Evolutionary conservation across 768 basidiomycete species (phyloP).

Genomic region (Phallus indusiatus): DNA sequence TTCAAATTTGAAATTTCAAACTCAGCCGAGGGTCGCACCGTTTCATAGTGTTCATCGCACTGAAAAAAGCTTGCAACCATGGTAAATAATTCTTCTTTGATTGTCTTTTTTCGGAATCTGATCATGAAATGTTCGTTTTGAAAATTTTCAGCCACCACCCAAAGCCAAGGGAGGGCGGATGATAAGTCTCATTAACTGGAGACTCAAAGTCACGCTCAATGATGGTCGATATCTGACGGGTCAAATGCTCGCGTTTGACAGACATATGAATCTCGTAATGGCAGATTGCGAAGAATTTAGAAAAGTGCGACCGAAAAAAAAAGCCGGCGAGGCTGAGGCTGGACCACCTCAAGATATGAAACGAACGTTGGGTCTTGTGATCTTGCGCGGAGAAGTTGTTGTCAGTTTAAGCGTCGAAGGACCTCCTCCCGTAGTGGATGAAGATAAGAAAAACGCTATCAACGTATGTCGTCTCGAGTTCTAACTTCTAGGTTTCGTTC

Average conservation of each 20-base stretch:
- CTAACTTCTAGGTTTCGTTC: slow-evolving; percentile 2
- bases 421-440: slow-evolving; percentile 84
- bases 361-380: slow-evolving; percentile 91
- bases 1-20: too few relatives aligned
- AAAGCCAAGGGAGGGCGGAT: slow-evolving; percentile 99
- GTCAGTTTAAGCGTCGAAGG: slow-evolving; percentile 94
- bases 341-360: slow-evolving; percentile 89
- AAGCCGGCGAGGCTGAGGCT: slow-evolving; percentile 62
- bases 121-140: neutral
- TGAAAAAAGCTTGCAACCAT: slow-evolving; percentile 1
- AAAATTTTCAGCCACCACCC: slow-evolving; percentile 78
- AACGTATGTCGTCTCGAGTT: slow-evolving; percentile 19
- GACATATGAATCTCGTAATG: slow-evolving; percentile 98
- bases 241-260: slow-evolving; percentile 99
- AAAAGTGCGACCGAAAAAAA: slow-evolving; percentile 86
- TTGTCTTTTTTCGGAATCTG: slow-evolving; percentile 5
- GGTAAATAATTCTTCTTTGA: neutral
- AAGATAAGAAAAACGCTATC: slow-evolving; percentile 79
- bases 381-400: slow-evolving; percentile 91
- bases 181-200: slow-evolving; percentile 95
- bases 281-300: slow-evolving; percentile 99
- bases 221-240: slow-evolving; percentile 93
- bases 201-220: slow-evolving; percentile 94
- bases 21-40: too few relatives aligned
- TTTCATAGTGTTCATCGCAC: slow-evolving; percentile 29